Evolutionary conservation across 2,329 filamentous ascomycete genomes (phyloP).

Genomic region (Arthroderma sp.): DNA sequence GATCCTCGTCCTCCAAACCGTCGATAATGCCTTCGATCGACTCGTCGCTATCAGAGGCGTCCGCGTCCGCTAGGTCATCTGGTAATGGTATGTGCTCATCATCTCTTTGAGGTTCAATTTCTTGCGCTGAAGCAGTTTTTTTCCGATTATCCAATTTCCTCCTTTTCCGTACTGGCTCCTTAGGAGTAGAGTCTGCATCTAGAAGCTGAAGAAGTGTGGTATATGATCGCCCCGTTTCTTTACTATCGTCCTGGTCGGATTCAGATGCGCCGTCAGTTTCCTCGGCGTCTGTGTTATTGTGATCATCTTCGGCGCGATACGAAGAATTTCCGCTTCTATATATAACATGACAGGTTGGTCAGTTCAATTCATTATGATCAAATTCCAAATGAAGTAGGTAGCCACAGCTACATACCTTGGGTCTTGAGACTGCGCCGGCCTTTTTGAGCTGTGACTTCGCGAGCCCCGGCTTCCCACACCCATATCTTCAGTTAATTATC

Average conservation of each 20-base stretch:
- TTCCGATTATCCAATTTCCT: conserved; percentile 27
- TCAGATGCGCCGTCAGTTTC: conserved; percentile 13
- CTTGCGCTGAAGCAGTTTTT: not conserved
- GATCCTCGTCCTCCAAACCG: conserved; percentile 9
- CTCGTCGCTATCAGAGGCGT: conserved; percentile 32
- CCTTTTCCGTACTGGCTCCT: conserved; percentile 38
- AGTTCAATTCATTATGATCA: too few species aligned
- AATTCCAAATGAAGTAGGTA: not conserved
- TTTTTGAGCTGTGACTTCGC: too few species aligned
- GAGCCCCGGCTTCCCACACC: too few species aligned
- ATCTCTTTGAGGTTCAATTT: conserved; percentile 8
- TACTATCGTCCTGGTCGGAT: conserved; percentile 31
- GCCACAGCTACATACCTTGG: conserved; percentile 8
- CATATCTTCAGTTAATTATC: too few species aligned
- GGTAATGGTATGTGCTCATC: conserved; percentile 18
- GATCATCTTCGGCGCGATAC: not conserved
- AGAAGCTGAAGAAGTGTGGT: conserved; percentile 45
- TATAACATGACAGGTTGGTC: not conserved
- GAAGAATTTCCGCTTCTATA: not conserved
- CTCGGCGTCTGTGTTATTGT: conserved; percentile 13
- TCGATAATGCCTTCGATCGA: conserved; percentile 14
- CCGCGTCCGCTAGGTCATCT: conserved; percentile 32
- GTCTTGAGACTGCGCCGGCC: conserved; percentile 16
- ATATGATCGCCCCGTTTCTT: conserved; percentile 35
- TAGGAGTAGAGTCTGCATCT: conserved; percentile 26